Base-by-base conservation (phyloP, 371 early-diverging fungal genomes). In the Cokeromyces recurvatus region DNA sequence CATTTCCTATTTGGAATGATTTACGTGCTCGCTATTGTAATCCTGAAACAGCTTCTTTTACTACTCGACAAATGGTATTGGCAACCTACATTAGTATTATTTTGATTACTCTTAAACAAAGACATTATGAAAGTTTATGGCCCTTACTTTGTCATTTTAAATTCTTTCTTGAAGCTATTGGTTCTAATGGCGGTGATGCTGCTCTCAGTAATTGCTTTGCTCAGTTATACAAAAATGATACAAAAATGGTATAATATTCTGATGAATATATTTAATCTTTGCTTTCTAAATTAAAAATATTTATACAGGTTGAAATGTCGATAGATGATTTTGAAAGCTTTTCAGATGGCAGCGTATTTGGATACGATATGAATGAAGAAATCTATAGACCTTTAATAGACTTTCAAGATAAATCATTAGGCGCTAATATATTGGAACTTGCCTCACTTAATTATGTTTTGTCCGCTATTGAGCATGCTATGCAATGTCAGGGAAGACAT, bases 61-160 rank as follows among this genome's bases (percentile, higher is more conserved):
- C 59, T 16, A 55, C 68, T 31, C 64, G 62, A 39, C 68, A 74
- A 23, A 71, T 76, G 48, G 68, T 68, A 2, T 43, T 81, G 16
- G 69, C 74, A 12, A 74, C 74, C 3, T 77, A 74, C 31, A 61
- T 78, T 10, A 65, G 74, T 34, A 46, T 69, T 20, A 62, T 77
- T 4, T 44, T 76, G 19, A 65, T 74, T 39, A 71, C 77, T 2
- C 29, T 77, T 34, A 68, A 68, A 38, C 74, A 76, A 27, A 61
- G 77, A 6, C 68, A 78, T 21, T 77, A 68, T 41, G 77, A 74
- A 31, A 65, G 66, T 11, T 46, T 66, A 0, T 67, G 79, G 62
- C 57, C 62, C 0, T 53, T 78, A 38, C 41, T 81, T 1, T 70
- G 46, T 32, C 67, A 74, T 41, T 62, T 77, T 42, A 54, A 66